A percentile compares a stretch with the other conserved stretches of the same genome.
Evolutionary conservation across 2,329 filamentous ascomycete genomes (phyloP).

Genomic region (Beauveria scarabaeidicola): DNA sequence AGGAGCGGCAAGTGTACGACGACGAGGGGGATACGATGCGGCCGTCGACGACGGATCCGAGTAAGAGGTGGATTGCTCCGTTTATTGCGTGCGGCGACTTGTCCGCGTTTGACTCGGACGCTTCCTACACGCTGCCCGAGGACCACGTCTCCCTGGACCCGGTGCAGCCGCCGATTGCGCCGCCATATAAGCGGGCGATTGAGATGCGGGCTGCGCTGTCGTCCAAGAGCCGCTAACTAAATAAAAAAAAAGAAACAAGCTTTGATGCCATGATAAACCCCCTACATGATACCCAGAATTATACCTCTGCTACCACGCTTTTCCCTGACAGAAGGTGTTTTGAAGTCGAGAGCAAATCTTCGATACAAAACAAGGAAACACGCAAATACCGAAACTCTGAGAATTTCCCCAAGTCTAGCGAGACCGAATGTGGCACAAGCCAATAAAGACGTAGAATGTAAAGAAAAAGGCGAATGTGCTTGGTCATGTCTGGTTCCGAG

Average conservation of each 20-base stretch:
- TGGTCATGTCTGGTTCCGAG: background rate
- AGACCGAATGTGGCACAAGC: background rate
- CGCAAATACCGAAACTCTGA: background rate
- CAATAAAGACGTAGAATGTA: background rate
- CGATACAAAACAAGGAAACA: background rate
- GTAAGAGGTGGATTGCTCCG: constrained; percentile 76
- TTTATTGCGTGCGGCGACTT: constrained; percentile 97
- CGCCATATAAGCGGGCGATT: constrained; percentile 85
- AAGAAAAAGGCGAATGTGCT: background rate
- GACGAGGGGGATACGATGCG: constrained; percentile 20
- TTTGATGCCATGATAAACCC: background rate
- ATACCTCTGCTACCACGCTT: background rate
- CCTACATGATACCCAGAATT: background rate
- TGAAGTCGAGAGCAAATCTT: background rate
- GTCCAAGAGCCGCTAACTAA: constrained; percentile 23
- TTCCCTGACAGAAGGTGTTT: background rate
- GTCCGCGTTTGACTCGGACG: constrained; percentile 90
- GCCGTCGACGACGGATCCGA: constrained; percentile 19
- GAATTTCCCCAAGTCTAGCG: background rate
- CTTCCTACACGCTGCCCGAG: constrained; percentile 81
- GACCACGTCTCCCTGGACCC: constrained; percentile 83
- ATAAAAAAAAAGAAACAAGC: background rate
- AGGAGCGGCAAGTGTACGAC: constrained; percentile 45
- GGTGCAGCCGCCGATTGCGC: constrained; percentile 89
- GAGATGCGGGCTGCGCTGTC: constrained; percentile 50